These are phyloP conservation scores for Buxus sempervirens DNA, from an alignment of 164 flowering plant genomes.

Conservation along the genomic window DNA sequence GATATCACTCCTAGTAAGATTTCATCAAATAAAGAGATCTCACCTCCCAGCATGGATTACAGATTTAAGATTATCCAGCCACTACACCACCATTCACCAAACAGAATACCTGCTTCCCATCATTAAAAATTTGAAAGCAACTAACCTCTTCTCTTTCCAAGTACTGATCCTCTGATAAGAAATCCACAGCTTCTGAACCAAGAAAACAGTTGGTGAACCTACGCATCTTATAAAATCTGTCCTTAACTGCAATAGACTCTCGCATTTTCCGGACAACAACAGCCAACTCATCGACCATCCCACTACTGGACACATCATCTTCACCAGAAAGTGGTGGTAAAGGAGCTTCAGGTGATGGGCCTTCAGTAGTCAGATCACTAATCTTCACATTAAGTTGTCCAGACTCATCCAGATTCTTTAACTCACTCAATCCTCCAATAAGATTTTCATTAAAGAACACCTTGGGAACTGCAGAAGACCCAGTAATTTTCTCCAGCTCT, in stretches of 20 bases:
- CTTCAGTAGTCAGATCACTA: constrained; percentile 47
- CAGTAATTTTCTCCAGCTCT: constrained; percentile 65
- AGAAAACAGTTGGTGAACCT: constrained; percentile 67
- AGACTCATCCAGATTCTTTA: constrained; percentile 56
- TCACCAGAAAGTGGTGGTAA: constrained; percentile 85
- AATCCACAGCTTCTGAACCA: constrained; percentile 83
- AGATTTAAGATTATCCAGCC: not conserved
- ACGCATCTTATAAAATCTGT: constrained; percentile 74
- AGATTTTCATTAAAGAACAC: constrained; percentile 68
- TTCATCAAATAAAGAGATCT: not conserved
- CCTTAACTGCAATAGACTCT: constrained; percentile 54
- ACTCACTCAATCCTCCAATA: constrained; percentile 63
- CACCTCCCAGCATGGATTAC: not conserved
- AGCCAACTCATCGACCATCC: constrained; percentile 71
- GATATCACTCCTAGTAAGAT: not conserved
- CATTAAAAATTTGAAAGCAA: constrained; percentile 5
- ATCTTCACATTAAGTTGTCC: constrained; percentile 67
- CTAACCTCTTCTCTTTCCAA: constrained; percentile 82
- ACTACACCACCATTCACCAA: not conserved
- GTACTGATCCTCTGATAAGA: constrained; percentile 71
- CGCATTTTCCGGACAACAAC: constrained; percentile 66
- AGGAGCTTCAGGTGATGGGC: constrained; percentile 67
- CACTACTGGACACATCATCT: constrained; percentile 69
- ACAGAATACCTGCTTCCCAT: not conserved
- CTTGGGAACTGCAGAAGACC: constrained; percentile 70